Percentiles rank a stretch among this genome's conserved stretches.
phyloP scores from a whole-genome alignment of 2,329 filamentous ascomycete species.

The Diaporthe batatas region DNA sequence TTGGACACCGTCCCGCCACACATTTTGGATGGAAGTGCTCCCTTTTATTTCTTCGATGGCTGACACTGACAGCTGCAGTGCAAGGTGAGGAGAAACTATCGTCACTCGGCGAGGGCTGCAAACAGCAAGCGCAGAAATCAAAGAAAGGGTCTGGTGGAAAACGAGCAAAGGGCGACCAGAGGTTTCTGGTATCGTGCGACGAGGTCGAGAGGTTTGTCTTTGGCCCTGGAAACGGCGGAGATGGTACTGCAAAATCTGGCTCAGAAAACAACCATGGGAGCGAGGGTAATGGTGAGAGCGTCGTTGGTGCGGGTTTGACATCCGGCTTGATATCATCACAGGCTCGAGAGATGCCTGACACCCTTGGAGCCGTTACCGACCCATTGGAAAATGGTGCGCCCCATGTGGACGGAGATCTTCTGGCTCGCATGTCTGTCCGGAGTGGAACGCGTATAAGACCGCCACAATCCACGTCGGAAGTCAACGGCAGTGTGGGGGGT shows the following conservation, averaged over 20 bases:
- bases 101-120: conserved; percentile 23
- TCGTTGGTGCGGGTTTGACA: background rate
- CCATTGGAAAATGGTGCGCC: background rate
- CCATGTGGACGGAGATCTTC: conserved; percentile 42
- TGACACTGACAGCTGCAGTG: conserved; percentile 41
- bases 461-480: conserved; percentile 58
- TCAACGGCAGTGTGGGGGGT: conserved; percentile 69
- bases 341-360: background rate
- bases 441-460: conserved; percentile 55
- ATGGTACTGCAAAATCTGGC: conserved; percentile 54
- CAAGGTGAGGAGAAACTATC: conserved; percentile 37
- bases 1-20: too few species aligned
- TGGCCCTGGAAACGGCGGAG: conserved; percentile 56
- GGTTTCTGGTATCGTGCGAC: conserved; percentile 63
- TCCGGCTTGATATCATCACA: background rate
- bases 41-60: too few species aligned
- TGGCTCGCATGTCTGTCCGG: conserved; percentile 52
- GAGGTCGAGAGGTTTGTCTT: conserved; percentile 66
- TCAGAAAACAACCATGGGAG: conserved; percentile 52
- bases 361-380: conserved; percentile 17
- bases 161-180: conserved; percentile 62
- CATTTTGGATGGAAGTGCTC: too few species aligned
- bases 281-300: conserved; percentile 45
- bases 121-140: conserved; percentile 23
- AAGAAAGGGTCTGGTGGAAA: conserved; percentile 49